Evolutionary conservation across 306 rosid genomes (phyloP).

Genomic region (Citrullus mucosospermus): DNA sequence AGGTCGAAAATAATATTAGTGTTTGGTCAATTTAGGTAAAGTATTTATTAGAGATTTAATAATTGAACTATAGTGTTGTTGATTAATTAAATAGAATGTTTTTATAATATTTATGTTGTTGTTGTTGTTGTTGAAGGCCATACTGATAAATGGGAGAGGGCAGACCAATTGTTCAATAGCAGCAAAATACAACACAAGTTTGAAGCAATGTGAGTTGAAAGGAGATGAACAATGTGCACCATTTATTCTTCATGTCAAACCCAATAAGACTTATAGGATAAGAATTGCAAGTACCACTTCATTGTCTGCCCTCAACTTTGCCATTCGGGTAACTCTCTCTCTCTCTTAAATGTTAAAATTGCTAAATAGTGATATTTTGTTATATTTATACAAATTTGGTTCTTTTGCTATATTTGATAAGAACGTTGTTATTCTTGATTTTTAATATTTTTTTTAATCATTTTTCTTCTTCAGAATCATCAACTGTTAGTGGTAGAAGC

Average conservation of each 20-base stretch:
- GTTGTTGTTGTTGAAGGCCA: slow-evolving; percentile 12
- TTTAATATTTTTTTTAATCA: too few species aligned
- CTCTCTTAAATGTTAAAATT: too few species aligned
- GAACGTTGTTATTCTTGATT: too few species aligned
- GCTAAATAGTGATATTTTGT: too few species aligned
- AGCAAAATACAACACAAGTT: slow-evolving; percentile 9
- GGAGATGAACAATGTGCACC: slow-evolving; percentile 78
- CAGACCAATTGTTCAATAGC: slow-evolving; percentile 62
- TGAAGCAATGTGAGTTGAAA: slow-evolving; percentile 21
- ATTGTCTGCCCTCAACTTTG: slow-evolving; percentile 61
- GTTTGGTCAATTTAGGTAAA: too few species aligned
- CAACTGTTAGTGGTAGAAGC: slow-evolving; percentile 70
- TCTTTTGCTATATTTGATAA: too few species aligned
- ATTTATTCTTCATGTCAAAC: slow-evolving; percentile 30
- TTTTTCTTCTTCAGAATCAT: slow-evolving; percentile 38
- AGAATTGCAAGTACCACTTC: slow-evolving; percentile 65
- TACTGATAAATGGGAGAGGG: slow-evolving; percentile 70
- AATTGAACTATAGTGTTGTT: too few species aligned
- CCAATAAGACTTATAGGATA: slow-evolving; percentile 51
- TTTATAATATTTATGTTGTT: too few species aligned
- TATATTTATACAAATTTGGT: too few species aligned
- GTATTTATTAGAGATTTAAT: too few species aligned
- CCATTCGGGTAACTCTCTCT: slow-evolving; percentile 33
- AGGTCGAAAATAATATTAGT: too few species aligned
- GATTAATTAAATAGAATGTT: too few species aligned